Evolutionary conservation across 306 rosid species (phyloP).

Genomic region (Gleditsia sinensis): DNA sequence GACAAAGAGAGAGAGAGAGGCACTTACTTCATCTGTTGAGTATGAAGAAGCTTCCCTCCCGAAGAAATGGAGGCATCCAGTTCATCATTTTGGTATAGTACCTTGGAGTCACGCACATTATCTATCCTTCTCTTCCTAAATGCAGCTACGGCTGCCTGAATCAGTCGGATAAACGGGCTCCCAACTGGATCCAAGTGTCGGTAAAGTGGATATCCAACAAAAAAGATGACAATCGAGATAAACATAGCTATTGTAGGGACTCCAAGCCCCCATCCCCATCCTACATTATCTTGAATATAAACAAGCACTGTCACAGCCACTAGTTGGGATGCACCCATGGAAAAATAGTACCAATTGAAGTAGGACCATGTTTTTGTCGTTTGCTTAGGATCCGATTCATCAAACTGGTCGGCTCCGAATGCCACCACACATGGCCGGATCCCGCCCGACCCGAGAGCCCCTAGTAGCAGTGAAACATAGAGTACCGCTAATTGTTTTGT

Average conservation of each 20-base stretch:
- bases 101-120: conserved; percentile 18
- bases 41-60: conserved; percentile 70
- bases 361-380: conserved; percentile 71
- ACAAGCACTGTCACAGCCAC: conserved; percentile 88
- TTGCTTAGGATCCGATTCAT: conserved; percentile 67
- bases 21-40: conserved; percentile 65
- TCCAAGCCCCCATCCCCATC: conserved; percentile 96
- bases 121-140: conserved; percentile 61
- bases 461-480: conserved; percentile 51
- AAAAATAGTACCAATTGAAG: conserved; percentile 94
- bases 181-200: conserved; percentile 74
- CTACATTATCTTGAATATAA: conserved; percentile 83
- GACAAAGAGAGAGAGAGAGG: neutral
- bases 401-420: conserved; percentile 95
- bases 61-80: conserved; percentile 68
- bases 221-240: conserved; percentile 59
- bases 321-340: conserved; percentile 69
- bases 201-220: conserved; percentile 80
- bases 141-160: conserved; percentile 75
- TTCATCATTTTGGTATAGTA: conserved; percentile 68
- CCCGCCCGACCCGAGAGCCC: conserved; percentile 88
- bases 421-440: conserved; percentile 97
- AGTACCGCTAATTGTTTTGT: conserved; percentile 64
- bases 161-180: conserved; percentile 88
- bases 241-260: conserved; percentile 82